These are phyloP conservation scores for Diplodia mutila DNA, from an alignment of 2,329 filamentous ascomycete genomes.

Conservation along the genomic window DNA sequence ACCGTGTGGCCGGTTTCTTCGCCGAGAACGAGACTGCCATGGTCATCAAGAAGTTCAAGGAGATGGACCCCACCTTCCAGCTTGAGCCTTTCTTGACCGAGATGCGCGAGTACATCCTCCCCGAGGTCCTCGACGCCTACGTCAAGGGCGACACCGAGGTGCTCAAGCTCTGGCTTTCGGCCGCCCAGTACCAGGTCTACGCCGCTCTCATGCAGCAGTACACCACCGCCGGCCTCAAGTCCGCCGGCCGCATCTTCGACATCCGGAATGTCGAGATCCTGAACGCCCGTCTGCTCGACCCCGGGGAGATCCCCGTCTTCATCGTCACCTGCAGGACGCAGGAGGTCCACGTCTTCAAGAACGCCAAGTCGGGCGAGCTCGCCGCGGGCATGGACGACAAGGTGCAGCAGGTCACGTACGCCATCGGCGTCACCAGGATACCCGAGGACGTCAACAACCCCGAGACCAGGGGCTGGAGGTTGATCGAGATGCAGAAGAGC, in stretches of 20 bases:
- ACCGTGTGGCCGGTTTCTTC: slow-evolving; percentile 92
- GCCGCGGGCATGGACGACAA: slow-evolving; percentile 98
- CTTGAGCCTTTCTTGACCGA: slow-evolving; percentile 93
- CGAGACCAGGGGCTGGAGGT: slow-evolving; percentile 92
- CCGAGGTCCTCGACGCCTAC: slow-evolving; percentile 95
- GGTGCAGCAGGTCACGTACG: slow-evolving; percentile 97
- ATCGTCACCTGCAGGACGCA: slow-evolving; percentile 96
- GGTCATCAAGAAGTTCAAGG: slow-evolving; percentile 97
- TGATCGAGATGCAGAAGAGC: slow-evolving; percentile 99
- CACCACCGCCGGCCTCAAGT: slow-evolving; percentile 87
- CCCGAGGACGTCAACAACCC: slow-evolving; percentile 96
- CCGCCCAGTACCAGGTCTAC: slow-evolving; percentile 95
- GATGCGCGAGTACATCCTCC: slow-evolving; percentile 95
- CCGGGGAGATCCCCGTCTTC: slow-evolving; percentile 89
- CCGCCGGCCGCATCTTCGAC: slow-evolving; percentile 91
- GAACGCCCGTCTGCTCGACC: slow-evolving; percentile 77
- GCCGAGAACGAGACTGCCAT: slow-evolving; percentile 97
- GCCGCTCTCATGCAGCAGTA: slow-evolving; percentile 97
- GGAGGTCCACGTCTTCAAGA: slow-evolving; percentile 95
- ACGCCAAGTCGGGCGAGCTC: slow-evolving; percentile 84
- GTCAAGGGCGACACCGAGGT: slow-evolving; percentile 94
- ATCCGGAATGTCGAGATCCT: slow-evolving; percentile 92
- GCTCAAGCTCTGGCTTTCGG: slow-evolving; percentile 92
- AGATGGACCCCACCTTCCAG: slow-evolving; percentile 94
- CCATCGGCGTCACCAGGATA: slow-evolving; percentile 91